Percentiles rank a stretch among this genome's conserved stretches.
These are phyloP conservation scores for Monosporascus ibericus DNA, from an alignment of 2,329 filamentous ascomycete genomes.

Conservation along the genomic window DNA sequence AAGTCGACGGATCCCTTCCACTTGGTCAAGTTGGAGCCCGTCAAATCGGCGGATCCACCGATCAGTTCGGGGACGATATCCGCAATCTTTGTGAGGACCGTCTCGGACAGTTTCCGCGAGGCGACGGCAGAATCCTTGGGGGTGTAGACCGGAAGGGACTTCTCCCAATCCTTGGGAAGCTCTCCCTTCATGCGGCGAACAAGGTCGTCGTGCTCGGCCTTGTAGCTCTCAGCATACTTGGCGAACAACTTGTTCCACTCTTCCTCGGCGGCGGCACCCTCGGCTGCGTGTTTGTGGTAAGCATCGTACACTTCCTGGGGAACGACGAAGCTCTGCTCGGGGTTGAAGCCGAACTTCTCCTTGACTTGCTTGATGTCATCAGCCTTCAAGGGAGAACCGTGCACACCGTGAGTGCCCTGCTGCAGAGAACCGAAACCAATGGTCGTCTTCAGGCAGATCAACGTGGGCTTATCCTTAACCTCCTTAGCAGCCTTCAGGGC, in stretches of 20 bases:
- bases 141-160: conserved; percentile 85
- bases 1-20: conserved; percentile 98
- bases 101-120: conserved; percentile 94
- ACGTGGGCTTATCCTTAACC: conserved; percentile 90
- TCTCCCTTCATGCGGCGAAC: conserved; percentile 72
- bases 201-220: conserved; percentile 74
- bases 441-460: conserved; percentile 96
- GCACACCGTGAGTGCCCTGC: conserved; percentile 90
- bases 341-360: conserved; percentile 92
- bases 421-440: conserved; percentile 94
- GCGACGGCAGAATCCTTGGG: conserved; percentile 77
- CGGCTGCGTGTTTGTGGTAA: conserved; percentile 77
- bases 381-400: conserved; percentile 91
- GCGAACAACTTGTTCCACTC: conserved; percentile 93
- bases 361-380: conserved; percentile 94
- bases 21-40: conserved; percentile 95
- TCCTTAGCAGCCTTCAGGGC: conserved; percentile 80
- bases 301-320: conserved; percentile 91
- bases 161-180: conserved; percentile 95
- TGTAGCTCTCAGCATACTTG: conserved; percentile 77
- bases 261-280: conserved; percentile 83
- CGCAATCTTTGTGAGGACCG: conserved; percentile 84
- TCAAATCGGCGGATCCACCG: conserved; percentile 95
- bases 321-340: conserved; percentile 85
- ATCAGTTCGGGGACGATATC: conserved; percentile 79